Evolutionary conservation across 1,284 basidiomycete genomes (phyloP), one percentile per base, ranked within the genome.

Genomic region (Rhodotorula mucilaginosa): DNA sequence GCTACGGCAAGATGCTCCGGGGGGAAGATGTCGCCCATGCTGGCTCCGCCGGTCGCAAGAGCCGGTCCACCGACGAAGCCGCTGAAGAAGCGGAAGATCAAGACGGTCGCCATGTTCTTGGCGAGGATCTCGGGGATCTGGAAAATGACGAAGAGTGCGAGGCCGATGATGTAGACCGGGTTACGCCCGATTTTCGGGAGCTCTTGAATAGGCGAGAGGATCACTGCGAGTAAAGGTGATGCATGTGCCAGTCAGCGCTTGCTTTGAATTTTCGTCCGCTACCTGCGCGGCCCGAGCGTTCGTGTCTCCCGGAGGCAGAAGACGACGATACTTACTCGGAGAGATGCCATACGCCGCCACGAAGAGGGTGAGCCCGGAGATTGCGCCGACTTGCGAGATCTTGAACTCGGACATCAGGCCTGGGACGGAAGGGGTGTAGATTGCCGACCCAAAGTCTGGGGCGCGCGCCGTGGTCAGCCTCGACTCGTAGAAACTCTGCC

Each of bases 121-220:
- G 63, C 69, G 49, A 70, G 61, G 62, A 75, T 34, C 52, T 65
- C 57, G 29, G 67, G 67, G 13, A 68, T 39, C 39, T 72, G 61
- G 60, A 75, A 71, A 18, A 75, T 64, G 47, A 74, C 66, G 57
- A 71, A 74, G 58, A 70, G 59, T 52, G 65, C 46, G 18, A 77
- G 61, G 6, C 76, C 72, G 60, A 68, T 60, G 57, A 78, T 74
- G 68, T 78, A 79, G 60, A 75, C 69, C 8, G 73, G 74, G 58
- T 72, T 75, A 16, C 78, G 74, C 1, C 81, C 81, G 39, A 74
- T 57, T 8, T 47, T 13, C 8, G 73, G 66, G 47, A 82, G 78
- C 61, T 82, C 81, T 19, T 80, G 80, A 1, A 79, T 71, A 0
- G 80, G 75, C 16, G 74, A 69, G n/a, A 82, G 75, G 57, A 82